Evolutionary conservation across 163 green algal species (phyloP).

Genomic region (Chloromonas sp.): DNA sequence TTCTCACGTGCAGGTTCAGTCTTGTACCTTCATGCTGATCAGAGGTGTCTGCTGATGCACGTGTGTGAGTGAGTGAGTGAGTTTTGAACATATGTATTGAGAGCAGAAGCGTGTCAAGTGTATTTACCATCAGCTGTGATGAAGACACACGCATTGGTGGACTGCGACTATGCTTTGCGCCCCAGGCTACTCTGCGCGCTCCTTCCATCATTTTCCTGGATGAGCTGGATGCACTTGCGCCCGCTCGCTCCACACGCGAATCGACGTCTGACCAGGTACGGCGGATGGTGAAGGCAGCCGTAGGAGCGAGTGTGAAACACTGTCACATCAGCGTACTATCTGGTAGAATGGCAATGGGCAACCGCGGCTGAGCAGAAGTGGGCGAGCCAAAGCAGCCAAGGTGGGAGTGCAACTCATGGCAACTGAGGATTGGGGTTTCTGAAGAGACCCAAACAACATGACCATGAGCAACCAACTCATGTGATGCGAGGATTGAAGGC

Average conservation of each 20-base stretch:
- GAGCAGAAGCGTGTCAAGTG: neutral
- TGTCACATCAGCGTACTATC: too few relatives aligned
- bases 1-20: neutral
- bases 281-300: too few relatives aligned
- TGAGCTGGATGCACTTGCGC: constrained; percentile 68
- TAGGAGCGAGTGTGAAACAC: neutral
- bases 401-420: too few relatives aligned
- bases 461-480: too few relatives aligned
- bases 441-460: too few relatives aligned
- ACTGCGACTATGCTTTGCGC: too few relatives aligned
- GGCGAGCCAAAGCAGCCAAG: too few relatives aligned
- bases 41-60: neutral
- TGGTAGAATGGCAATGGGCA: too few relatives aligned
- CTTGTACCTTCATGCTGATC: neutral
- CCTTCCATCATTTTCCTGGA: constrained; percentile 76
- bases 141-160: neutral
- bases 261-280: constrained; percentile 13
- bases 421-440: too few relatives aligned
- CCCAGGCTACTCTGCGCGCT: constrained; percentile 40
- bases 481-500: too few relatives aligned
- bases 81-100: neutral
- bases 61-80: constrained; percentile 5
- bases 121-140: neutral
- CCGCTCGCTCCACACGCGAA: constrained; percentile 23
- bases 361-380: too few relatives aligned